Evolutionary conservation across 2,329 filamentous ascomycete species (phyloP), one percentile per base, ranked within the genome.

Genomic region (Gnomoniopsis smithogilvyi): DNA sequence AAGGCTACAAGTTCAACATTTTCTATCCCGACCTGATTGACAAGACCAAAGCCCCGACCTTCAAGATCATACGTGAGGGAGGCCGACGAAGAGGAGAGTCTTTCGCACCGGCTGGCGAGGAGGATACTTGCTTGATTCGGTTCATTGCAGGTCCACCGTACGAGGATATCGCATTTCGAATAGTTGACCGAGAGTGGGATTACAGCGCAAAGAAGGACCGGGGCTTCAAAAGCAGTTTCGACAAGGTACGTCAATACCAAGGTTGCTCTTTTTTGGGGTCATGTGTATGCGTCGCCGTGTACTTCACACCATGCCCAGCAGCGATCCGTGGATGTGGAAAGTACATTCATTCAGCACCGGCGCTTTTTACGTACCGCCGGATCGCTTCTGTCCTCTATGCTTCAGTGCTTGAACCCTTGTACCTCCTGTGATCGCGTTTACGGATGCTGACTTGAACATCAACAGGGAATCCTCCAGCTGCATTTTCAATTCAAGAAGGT

Each of bases 401-500:
- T 48, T 6, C n/a, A 14, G 19, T 26, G 14, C 43, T 12, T n/a
- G 14, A 46, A 10, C 12, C 41, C 8, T 6, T n/a, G 6, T 21
- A 21, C 43, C 30, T 21, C 38, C n/a, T 41, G 15, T 52, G 63
- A 63, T 46, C 41, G 57, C 22, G 53, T 12, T 19, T 26, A 54
- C 3, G 14, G 41, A 45, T 56, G 36, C 63, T 66, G 50, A 66
- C 56, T 17, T 38, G 51, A 50, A 10, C 36, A 19, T 33, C 24
- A 38, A 56, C 70, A 96, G 91, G 94, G 94, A 55, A 96, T 98
- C 67, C 78, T 99, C 59, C 93, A 97, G 76, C 83, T 99, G 60
- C 94, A 98, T 73, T 99, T 99, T 73, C 93, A 97, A 74, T 97
- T 98, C 81, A 99, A 98, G 75, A 96, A 96, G 86, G 92, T 96